Conservation (phyloP, 2,329 filamentous ascomycete genomes). For the Cordyceps militaris region DNA sequence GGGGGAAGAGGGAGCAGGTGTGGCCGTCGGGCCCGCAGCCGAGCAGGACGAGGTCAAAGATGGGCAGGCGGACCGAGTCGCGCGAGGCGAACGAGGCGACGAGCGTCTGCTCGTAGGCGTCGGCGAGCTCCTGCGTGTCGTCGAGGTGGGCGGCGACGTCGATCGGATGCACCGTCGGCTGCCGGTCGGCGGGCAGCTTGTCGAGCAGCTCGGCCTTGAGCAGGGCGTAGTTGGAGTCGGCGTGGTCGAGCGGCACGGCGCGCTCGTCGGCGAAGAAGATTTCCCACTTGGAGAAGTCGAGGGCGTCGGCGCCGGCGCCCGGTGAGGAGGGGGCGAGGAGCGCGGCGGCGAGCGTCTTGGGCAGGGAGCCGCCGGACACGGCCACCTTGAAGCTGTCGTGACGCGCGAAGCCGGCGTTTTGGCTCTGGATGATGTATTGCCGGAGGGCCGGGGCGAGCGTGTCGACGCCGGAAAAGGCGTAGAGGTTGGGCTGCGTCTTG, state of each 20-base stretch:
- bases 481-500: slow-evolving; percentile 61
- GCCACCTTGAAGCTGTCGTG: slow-evolving; percentile 85
- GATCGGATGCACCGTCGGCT: slow-evolving; percentile 73
- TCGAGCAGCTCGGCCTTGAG: slow-evolving; percentile 82
- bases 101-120: slow-evolving; percentile 84
- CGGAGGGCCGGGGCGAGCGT: slow-evolving; percentile 72
- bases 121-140: slow-evolving; percentile 85
- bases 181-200: slow-evolving; percentile 65
- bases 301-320: slow-evolving; percentile 46
- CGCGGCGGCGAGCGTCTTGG: slow-evolving; percentile 77
- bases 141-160: slow-evolving; percentile 55
- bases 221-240: slow-evolving; percentile 89
- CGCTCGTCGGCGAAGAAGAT: slow-evolving; percentile 99
- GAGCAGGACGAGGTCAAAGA: slow-evolving; percentile 89
- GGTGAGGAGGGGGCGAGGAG: slow-evolving; percentile 52
- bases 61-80: slow-evolving; percentile 88
- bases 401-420: slow-evolving; percentile 70
- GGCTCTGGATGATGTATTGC: slow-evolving; percentile 72
- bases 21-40: slow-evolving; percentile 95
- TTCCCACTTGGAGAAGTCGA: slow-evolving; percentile 85
- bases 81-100: slow-evolving; percentile 81
- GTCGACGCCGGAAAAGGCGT: slow-evolving; percentile 65
- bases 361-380: slow-evolving; percentile 89
- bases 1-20: slow-evolving; percentile 93
- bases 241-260: slow-evolving; percentile 82